Evolutionary conservation across 129 eudicot species (phyloP), one percentile per base, ranked within the genome.

Genomic region (Saposhnikovia divaricata): DNA sequence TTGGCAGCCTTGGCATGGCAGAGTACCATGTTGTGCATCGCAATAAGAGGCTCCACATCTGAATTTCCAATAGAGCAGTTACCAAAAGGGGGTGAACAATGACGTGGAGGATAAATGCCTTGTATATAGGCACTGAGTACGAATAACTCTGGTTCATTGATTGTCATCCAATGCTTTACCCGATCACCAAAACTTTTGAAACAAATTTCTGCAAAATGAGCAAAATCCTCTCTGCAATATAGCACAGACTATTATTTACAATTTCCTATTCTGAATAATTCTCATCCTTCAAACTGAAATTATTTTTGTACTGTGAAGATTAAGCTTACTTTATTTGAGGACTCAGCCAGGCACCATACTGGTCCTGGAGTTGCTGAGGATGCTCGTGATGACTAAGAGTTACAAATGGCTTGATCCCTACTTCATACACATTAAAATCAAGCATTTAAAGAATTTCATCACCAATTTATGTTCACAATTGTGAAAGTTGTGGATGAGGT

Each of bases 161-260:
- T 86, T 0, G 97, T 90, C n/a, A 74, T 68, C 99, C 98, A 96
- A 72, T 96, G 82, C 87, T 88, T 96, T 74, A 96, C 98, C 43
- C 98, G 88, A 77, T 96, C 95, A 72, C 90, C 96, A 80, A 92
- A 96, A 77, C 86, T 81, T 75, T 82, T 79, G 43, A 88, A 96
- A 86, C 99, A 96, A n/a, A 42, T 85, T 82, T 89, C 84, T 12
- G 99, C 97, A 85, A 84, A 96, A 85, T 84, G 81, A n/a, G 83
- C 82, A 76, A 86, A 96, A 39, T 95, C 99, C 21, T 92, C 97
- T 91, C 97, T 95, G 83, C 79, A 53, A 86, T 68, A 85, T 21
- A 42, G 31, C 25, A 42, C 27, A 80, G 27, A 80, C 15, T 9
- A 9, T 18, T 9, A 71, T 7, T 37, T 34, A 39, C 15, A 11